Evolutionary conservation across 495 filamentous ascomycete species (phyloP).

Genomic region (Glutinoglossum americanum): DNA sequence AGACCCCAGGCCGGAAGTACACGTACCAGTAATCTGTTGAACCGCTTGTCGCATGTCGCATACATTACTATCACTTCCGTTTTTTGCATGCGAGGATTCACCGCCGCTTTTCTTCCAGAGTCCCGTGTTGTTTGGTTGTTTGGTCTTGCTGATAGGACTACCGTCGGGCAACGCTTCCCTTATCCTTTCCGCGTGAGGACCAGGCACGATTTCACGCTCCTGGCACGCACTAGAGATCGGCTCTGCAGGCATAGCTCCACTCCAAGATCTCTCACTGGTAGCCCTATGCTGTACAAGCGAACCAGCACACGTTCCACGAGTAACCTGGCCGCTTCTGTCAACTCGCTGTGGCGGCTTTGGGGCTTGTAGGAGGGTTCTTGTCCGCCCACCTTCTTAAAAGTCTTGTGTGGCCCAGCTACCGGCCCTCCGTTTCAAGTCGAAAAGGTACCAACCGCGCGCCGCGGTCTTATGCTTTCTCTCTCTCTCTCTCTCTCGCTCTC

Average conservation of each 20-base stretch:
- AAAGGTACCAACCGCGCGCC: too few relatives aligned
- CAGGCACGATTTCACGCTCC: not conserved
- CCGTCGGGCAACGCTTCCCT: not conserved
- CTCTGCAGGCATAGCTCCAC: constrained; percentile 1
- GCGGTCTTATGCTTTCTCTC: too few relatives aligned
- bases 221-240: not conserved
- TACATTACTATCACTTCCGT: not conserved
- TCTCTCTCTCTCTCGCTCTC: too few relatives aligned
- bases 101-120: not conserved
- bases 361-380: not conserved
- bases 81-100: not conserved
- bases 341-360: not conserved
- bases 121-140: not conserved
- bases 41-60: not conserved
- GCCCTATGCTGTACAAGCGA: constrained; percentile 1
- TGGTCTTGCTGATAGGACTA: not conserved
- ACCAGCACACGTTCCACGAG: not conserved
- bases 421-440: too few relatives aligned
- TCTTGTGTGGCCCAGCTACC: not conserved
- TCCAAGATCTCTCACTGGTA: constrained; percentile 1
- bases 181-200: not conserved
- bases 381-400: not conserved
- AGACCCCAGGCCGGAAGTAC: not conserved
- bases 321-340: not conserved
- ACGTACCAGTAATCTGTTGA: not conserved